Percentiles rank a stretch among this genome's conserved stretches.
Evolutionary conservation across 179 eudicot species (phyloP).

Genomic region (Actinidia chinensis): DNA sequence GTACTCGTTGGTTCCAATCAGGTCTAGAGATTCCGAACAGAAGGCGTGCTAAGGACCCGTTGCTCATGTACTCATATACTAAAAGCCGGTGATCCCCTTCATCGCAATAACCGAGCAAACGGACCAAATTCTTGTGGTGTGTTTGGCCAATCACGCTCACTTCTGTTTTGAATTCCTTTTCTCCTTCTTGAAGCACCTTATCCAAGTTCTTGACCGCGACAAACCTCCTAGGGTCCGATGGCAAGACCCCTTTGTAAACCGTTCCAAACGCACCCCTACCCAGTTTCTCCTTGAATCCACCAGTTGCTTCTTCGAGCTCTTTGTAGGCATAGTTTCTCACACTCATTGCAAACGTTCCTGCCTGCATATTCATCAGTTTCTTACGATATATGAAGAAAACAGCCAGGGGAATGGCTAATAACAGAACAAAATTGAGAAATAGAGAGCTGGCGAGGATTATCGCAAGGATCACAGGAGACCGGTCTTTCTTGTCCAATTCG

Average conservation of each 20-base stretch:
- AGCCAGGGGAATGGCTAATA: too few relatives aligned
- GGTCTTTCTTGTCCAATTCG: too few relatives aligned
- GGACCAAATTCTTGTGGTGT: conserved; percentile 30
- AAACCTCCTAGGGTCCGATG: not conserved
- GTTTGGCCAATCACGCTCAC: conserved; percentile 26
- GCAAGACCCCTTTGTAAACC: conserved; percentile 26
- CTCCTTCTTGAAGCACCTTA: conserved; percentile 16
- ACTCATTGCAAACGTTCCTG: too few relatives aligned
- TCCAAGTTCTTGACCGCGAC: conserved; percentile 27
- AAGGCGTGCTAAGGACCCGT: conserved; percentile 23
- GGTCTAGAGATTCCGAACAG: conserved; percentile 21
- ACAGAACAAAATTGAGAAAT: too few relatives aligned
- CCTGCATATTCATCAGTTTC: too few relatives aligned
- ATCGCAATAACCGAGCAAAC: conserved; percentile 28
- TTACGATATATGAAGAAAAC: too few relatives aligned
- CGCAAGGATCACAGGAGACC: too few relatives aligned
- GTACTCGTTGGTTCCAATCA: conserved; percentile 25
- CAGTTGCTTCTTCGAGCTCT: conserved; percentile 20
- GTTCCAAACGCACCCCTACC: conserved; percentile 19
- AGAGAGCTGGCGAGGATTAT: too few relatives aligned
- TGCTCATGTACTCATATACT: conserved; percentile 31
- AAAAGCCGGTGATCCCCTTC: conserved; percentile 23
- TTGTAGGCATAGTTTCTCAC: conserved; percentile 1
- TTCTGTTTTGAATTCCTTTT: conserved; percentile 26
- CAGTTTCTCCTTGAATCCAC: not conserved